Evolutionary conservation across 192 early-diverging fungal species (phyloP).

Genomic region (Helicostylum pulchrum): DNA sequence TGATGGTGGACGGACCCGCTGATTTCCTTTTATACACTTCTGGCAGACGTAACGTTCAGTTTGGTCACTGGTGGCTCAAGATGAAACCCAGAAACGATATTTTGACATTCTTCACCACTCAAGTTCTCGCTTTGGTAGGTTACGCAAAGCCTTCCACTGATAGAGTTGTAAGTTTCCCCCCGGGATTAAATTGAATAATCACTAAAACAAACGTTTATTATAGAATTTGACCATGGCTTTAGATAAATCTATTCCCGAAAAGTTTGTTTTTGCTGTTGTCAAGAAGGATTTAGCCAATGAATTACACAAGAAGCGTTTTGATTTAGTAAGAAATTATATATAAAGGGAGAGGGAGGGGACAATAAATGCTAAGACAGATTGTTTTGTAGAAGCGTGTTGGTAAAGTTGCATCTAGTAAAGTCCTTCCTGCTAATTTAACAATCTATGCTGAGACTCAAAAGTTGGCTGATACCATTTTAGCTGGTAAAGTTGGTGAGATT

Average conservation of each 20-base stretch:
- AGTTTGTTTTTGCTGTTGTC: slow-evolving; percentile 71
- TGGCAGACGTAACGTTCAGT: slow-evolving; percentile 67
- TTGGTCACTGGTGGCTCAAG: slow-evolving; percentile 62
- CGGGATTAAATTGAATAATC: slow-evolving; percentile 15
- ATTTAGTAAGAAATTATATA: slow-evolving; percentile 42
- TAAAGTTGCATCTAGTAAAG: slow-evolving; percentile 13
- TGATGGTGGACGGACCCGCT: slow-evolving; percentile 67
- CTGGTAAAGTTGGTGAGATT: slow-evolving; percentile 18
- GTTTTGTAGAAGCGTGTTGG: slow-evolving; percentile 11
- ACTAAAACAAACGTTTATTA: neutral
- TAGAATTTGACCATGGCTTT: slow-evolving; percentile 41
- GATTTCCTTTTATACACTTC: slow-evolving; percentile 77
- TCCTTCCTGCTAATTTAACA: slow-evolving; percentile 17
- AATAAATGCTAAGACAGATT: neutral
- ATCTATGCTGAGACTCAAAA: slow-evolving; percentile 33
- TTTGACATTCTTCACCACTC: slow-evolving; percentile 24
- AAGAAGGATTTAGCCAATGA: slow-evolving; percentile 50
- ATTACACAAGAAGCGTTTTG: slow-evolving; percentile 58
- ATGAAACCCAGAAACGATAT: slow-evolving; percentile 55
- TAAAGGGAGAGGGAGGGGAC: neutral
- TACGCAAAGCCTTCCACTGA: slow-evolving; percentile 24
- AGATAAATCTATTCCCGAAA: slow-evolving; percentile 38
- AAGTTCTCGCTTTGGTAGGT: slow-evolving; percentile 12
- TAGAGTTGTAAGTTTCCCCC: slow-evolving; percentile 41
- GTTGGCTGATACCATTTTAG: slow-evolving; percentile 28